These are phyloP conservation scores for Aspergillus leporis DNA, from an alignment of 495 filamentous ascomycete species.

Conservation along the genomic window DNA sequence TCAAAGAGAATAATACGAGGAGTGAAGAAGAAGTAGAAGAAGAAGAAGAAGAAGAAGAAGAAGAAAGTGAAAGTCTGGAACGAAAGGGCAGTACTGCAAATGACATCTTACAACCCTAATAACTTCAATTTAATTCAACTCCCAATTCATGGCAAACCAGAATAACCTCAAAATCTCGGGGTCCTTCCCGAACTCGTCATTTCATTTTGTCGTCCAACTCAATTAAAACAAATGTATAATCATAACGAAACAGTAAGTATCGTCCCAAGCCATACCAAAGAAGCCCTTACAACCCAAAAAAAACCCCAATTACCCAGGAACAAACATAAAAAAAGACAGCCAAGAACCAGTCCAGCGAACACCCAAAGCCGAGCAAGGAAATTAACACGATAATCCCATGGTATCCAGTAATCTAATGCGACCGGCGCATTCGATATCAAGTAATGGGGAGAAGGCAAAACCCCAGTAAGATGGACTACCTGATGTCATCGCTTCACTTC, in stretches of 20 bases:
- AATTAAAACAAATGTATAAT: conserved; percentile 1
- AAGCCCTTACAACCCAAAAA: conserved; percentile 12
- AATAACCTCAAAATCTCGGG: no score
- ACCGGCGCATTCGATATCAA: not conserved
- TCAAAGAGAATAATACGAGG: no score
- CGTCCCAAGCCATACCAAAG: conserved; percentile 1
- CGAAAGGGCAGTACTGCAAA: no score
- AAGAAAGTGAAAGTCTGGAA: no score
- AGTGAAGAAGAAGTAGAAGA: not conserved
- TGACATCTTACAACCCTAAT: no score
- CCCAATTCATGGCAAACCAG: no score
- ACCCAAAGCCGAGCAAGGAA: conserved; percentile 1
- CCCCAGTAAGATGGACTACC: not conserved
- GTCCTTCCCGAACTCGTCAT: not conserved
- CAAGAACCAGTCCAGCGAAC: not conserved
- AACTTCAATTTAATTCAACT: no score
- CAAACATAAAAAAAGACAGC: conserved; percentile 14
- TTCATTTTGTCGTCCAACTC: conserved; percentile 1
- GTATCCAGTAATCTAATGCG: not conserved
- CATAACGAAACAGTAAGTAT: conserved; percentile 11
- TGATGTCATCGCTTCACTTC: not conserved
- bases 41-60: no score
- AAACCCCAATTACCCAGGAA: conserved; percentile 22
- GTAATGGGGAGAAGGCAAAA: not conserved
- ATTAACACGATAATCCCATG: not conserved